Percentiles rank a stretch among this genome's conserved stretches.
These are phyloP conservation scores for Neurospora crassa DNA, from an alignment of 2,329 filamentous ascomycete genomes.

Conservation along the genomic window DNA sequence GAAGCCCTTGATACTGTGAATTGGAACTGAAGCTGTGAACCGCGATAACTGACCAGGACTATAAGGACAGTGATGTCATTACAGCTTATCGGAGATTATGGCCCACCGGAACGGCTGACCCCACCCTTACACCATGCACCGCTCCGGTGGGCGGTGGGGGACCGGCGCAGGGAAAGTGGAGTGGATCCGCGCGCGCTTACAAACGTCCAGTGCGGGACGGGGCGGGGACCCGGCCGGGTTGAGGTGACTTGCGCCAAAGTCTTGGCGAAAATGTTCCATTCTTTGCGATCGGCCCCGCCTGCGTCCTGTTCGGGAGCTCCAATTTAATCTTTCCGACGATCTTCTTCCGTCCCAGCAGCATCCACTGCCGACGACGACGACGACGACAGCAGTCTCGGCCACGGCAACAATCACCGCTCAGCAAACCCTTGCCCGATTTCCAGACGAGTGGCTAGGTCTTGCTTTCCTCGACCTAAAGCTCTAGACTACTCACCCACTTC, in stretches of 20 bases:
- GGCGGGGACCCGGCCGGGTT: not conserved
- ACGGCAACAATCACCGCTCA: not conserved
- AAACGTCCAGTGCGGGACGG: not conserved
- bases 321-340: not conserved
- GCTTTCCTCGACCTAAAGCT: not conserved
- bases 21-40: not conserved
- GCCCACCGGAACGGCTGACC: not conserved
- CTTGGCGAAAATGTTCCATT: not conserved
- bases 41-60: not conserved
- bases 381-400: not conserved
- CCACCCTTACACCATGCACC: not conserved
- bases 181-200: not conserved
- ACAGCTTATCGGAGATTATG: not conserved
- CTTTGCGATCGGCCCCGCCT: not conserved
- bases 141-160: not conserved
- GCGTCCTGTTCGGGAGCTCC: not conserved
- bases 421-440: not conserved
- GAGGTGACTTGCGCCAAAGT: not conserved
- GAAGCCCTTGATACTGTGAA: no score
- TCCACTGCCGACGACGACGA: not conserved
- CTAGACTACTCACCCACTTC: not conserved
- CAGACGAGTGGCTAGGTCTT: not conserved
- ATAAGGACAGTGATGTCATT: not conserved
- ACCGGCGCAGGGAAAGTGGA: not conserved
- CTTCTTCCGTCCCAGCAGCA: not conserved